Conservation (phyloP, 176 grass and related monocot genomes). For the Oryza nivara region DNA sequence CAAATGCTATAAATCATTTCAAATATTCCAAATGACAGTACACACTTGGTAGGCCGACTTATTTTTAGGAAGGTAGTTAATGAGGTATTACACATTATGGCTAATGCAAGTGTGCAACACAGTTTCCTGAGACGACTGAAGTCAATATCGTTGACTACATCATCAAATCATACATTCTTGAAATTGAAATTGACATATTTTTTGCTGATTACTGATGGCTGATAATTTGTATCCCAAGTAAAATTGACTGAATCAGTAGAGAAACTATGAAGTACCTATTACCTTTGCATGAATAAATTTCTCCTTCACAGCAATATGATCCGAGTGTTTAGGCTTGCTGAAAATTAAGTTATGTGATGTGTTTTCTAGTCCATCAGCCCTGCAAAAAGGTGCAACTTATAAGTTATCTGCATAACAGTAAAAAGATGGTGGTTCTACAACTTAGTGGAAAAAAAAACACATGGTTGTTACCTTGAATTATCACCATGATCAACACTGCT, state of each 20-base stretch:
- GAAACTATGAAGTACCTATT: conserved; percentile 59
- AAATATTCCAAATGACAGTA: neutral
- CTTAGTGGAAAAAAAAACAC: conserved; percentile 22
- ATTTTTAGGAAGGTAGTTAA: conserved; percentile 1
- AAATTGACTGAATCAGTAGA: conserved; percentile 12
- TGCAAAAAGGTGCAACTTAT: conserved; percentile 50
- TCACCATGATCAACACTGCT: conserved; percentile 54
- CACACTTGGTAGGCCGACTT: neutral
- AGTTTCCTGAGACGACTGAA: conserved; percentile 30
- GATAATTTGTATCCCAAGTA: neutral
- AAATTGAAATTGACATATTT: neutral
- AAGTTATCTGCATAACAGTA: conserved; percentile 36
- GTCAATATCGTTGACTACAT: neutral
- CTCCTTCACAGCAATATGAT: conserved; percentile 92
- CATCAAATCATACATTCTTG: neutral
- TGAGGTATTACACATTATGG: neutral
- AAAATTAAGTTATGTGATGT: conserved; percentile 39
- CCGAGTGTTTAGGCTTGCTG: conserved; percentile 79
- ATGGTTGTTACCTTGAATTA: conserved; percentile 61
- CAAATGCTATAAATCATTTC: conserved; percentile 7
- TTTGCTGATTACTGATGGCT: neutral
- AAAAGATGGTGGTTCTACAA: conserved; percentile 8
- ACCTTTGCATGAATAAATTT: conserved; percentile 99
- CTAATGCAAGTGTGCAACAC: neutral
- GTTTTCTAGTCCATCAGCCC: conserved; percentile 58